Evolutionary conservation across 306 rosid genomes (phyloP), one percentile per base, ranked within the genome.

Genomic region (Heteromeles arbutifolia): DNA sequence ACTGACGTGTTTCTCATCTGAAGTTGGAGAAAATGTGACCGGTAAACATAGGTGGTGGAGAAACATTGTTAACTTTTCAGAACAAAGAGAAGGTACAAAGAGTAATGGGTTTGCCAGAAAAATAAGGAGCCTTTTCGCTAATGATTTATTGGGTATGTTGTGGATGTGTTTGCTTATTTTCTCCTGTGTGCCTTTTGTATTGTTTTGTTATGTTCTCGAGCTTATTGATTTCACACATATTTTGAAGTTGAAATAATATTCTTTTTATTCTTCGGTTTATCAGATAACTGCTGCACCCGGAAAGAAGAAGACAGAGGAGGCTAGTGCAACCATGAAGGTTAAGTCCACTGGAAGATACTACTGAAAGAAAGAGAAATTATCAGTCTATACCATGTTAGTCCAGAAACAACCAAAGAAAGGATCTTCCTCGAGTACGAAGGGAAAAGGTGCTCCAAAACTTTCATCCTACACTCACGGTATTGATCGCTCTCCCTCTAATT

Each of bases 401-500:
- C 82, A 73, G 80, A 85, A 76, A 82, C 74, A 85, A 45, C 78
- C 88, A 13, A 79, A 25, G 50, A 72, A 61, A 54, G 79, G 64
- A 25, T 72, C 88, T 66, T 79, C 88, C 57, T 77, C 89, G 11
- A 81, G 86, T 54, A 59, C 37, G 5, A 64, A 65, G 84, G 56
- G 83, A 26, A 88, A 86, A 79, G 43, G 83, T 37, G 86, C 86
- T 22, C 82, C 88, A 50, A 89, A 89, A 70, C 63, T 22, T 57
- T 72, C 82, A 1, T 64, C 90, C 41, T 86, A 86, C 76, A 74
- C 81, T 22, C 81, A 84, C 66, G 82, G 69, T 69, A 80, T 89
- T 57, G 93, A 89, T 79, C 86, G 82, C 67, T 91, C 90, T 65
- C 90, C 89, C 45, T 89, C 89, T 37, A 90, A 89, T 74, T 90